phyloP scores from a whole-genome alignment of 2,329 filamentous ascomycete genomes.

The Fusarium miscanthi region DNA sequence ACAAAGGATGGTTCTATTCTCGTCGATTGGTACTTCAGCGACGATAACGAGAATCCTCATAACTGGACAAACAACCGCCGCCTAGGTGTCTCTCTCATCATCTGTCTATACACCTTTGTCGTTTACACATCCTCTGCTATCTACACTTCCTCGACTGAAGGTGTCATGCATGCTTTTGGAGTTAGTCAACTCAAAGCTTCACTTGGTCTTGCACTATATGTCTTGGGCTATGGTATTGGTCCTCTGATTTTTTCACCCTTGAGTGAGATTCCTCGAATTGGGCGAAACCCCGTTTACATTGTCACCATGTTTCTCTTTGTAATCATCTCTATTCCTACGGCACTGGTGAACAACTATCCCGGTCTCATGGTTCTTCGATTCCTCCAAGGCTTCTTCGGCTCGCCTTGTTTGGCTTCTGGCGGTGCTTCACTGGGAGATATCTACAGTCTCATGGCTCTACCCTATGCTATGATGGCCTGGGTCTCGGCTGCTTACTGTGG shows the following conservation, averaged over 20 bases:
- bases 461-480: conserved; percentile 70
- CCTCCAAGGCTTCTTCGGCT: conserved; percentile 74
- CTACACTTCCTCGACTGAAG: conserved; percentile 58
- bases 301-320: conserved; percentile 76
- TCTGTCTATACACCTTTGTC: conserved; percentile 69
- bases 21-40: conserved; percentile 66
- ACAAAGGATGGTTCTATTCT: conserved; percentile 63
- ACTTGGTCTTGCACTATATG: conserved; percentile 71
- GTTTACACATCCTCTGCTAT: conserved; percentile 64
- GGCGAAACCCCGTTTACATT: conserved; percentile 75
- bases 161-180: conserved; percentile 64
- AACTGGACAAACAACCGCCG: conserved; percentile 63
- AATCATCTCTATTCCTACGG: conserved; percentile 72
- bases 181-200: conserved; percentile 64
- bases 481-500: conserved; percentile 64
- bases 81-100: conserved; percentile 55
- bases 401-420: conserved; percentile 71
- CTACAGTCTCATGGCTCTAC: conserved; percentile 65
- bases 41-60: conserved; percentile 66
- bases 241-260: conserved; percentile 75
- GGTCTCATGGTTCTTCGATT: conserved; percentile 74
- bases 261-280: conserved; percentile 73
- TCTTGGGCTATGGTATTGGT: conserved; percentile 71
- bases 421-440: conserved; percentile 64
- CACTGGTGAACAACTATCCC: conserved; percentile 70